Evolutionary conservation across 768 basidiomycete species (phyloP), one percentile per base, ranked within the genome.

Genomic region (Obba rivulosa): DNA sequence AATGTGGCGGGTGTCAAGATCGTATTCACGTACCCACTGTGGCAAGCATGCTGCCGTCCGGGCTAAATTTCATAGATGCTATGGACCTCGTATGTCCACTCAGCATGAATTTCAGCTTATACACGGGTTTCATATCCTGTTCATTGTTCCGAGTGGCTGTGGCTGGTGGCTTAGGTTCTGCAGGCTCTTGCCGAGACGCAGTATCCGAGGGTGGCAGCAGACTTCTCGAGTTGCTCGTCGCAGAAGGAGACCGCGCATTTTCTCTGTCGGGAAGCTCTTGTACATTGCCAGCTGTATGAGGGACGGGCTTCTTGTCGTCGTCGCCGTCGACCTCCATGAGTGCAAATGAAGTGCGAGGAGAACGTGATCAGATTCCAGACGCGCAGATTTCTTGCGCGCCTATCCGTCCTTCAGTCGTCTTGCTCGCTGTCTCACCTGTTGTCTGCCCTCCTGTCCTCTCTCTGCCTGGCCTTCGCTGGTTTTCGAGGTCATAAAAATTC

Each of bases 1-100:
- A 41, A 49, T 23, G 16, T n/a, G 13, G 2, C 31, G 36, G 14
- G 38, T 20, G 34, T 8, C 42, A 48, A 28, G 49, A 42, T 38
- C 47, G 36, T 34, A 35, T 48, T 31, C 18, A 50, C 81, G 62
- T 67, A 96, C 94, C 86, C 67, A 81, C 81, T 28, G 92, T 93
- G 2, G 90, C 92, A 36, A 97, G 76, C 52, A 79, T 70, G 46
- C 73, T 71, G 24, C 94, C 94, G 66, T 94, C 80, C 25, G 88
- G 85, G 59, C 87, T 92, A 67, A 95, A 97, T 63, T 88, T 90
- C 48, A 97, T 67, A 13, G 89, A 81, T 1, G 93, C 88, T 43
- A 98, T 79, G 8, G 87, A 78, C 63, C 80, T 76, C 16, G 78
- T 80, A 62, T 97, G 95, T n/a, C 91, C 94, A 48, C 79, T 83